Evolutionary conservation across 805 yeast genomes (phyloP).

Genomic region (Kazachstania taianensis): DNA sequence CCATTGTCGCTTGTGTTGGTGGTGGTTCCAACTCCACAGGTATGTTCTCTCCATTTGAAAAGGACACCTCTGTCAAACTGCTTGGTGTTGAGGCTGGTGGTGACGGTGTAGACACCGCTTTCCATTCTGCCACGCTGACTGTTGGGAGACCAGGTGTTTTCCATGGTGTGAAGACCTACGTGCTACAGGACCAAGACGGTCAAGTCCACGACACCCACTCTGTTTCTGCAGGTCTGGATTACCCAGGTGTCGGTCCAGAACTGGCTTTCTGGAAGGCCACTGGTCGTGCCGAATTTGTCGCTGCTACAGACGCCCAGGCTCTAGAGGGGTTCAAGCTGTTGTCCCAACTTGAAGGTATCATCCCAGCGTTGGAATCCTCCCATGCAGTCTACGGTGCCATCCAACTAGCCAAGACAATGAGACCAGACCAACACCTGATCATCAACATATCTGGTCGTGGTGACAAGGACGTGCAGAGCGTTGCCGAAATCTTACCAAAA

Average conservation of each 20-base stretch:
- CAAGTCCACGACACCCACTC: conserved; percentile 97
- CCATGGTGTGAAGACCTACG: conserved; percentile 95
- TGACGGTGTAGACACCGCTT: conserved; percentile 81
- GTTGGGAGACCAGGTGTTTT: conserved; percentile 94
- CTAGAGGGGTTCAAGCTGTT: conserved; percentile 79
- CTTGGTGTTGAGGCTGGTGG: conserved; percentile 99
- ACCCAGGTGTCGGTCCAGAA: conserved; percentile 99
- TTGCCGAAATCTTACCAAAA: conserved; percentile 85
- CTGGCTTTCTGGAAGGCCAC: conserved; percentile 88
- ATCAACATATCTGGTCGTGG: conserved; percentile 97
- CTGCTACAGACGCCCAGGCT: conserved; percentile 95
- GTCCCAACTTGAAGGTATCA: conserved; percentile 93
- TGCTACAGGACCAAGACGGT: conserved; percentile 84
- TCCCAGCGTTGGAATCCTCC: conserved; percentile 95
- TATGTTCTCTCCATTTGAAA: conserved; percentile 87
- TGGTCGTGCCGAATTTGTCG: conserved; percentile 83
- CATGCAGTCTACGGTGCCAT: conserved; percentile 93
- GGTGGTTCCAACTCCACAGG: conserved; percentile 98
- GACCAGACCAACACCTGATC: conserved; percentile 68
- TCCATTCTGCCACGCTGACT: conserved; percentile 91
- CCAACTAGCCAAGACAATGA: conserved; percentile 75
- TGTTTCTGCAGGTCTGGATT: conserved; percentile 95
- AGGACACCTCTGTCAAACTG: conserved; percentile 65
- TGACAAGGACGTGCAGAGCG: conserved; percentile 96
- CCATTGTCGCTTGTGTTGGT: conserved; percentile 97